These are phyloP conservation scores for Phytophthora melonis DNA, from an alignment of 352 stramenopile genomes.

Conservation along the genomic window DNA sequence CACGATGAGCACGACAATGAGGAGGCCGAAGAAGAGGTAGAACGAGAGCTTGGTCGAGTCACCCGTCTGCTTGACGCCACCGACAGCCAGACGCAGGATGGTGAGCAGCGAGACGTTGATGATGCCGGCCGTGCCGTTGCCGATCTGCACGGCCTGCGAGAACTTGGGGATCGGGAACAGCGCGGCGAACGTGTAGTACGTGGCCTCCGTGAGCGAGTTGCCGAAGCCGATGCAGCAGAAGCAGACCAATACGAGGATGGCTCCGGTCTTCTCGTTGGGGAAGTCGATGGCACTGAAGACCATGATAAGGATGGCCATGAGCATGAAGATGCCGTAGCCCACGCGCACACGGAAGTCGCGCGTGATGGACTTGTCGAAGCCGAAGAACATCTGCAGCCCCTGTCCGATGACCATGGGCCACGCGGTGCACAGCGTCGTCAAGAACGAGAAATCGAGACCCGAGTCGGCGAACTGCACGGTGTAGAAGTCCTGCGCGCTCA, in stretches of 20 bases:
- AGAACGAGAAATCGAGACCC: constrained; percentile 57
- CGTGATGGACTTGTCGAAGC: constrained; percentile 56
- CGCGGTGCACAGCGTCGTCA: constrained; percentile 54
- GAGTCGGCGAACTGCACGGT: constrained; percentile 46
- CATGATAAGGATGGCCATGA: constrained; percentile 57
- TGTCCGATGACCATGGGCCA: constrained; percentile 62
- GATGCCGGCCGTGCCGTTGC: constrained; percentile 48
- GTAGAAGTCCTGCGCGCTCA: constrained; percentile 68
- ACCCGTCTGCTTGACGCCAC: constrained; percentile 41
- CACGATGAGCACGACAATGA: constrained; percentile 49
- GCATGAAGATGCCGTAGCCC: constrained; percentile 56
- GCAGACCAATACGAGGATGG: constrained; percentile 48
- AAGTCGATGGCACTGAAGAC: constrained; percentile 53
- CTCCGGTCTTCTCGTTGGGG: constrained; percentile 43
- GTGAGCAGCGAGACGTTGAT: constrained; percentile 58
- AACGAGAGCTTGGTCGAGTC: constrained; percentile 41
- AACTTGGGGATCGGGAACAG: constrained; percentile 66
- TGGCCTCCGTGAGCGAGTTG: constrained; percentile 61
- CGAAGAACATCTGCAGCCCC: constrained; percentile 52
- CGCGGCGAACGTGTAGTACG: constrained; percentile 56
- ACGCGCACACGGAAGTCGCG: constrained; percentile 43
- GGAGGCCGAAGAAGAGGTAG: constrained; percentile 61
- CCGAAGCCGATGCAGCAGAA: constrained; percentile 49
- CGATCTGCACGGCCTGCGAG: constrained; percentile 66
- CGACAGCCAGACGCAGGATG: constrained; percentile 52